phyloP scores from a whole-genome alignment of 495 filamentous ascomycete genomes.

The Trichocladium uniseriatum region DNA sequence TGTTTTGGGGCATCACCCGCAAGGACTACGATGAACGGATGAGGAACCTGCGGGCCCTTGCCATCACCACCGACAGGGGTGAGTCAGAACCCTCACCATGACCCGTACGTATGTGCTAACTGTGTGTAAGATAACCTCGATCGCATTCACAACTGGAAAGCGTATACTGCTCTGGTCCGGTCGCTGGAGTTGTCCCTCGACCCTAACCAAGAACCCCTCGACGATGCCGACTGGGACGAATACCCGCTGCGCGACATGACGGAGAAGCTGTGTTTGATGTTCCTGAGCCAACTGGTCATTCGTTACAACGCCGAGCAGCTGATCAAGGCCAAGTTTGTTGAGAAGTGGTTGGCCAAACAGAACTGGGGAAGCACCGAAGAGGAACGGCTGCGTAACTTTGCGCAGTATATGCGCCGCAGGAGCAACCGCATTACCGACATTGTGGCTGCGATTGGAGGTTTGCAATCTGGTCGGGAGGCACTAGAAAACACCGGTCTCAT shows the following conservation, averaged over 20 bases:
- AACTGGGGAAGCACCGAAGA: slow-evolving; percentile 41
- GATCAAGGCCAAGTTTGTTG: slow-evolving; percentile 42
- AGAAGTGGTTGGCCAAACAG: slow-evolving; percentile 48
- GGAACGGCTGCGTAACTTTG: slow-evolving; percentile 38
- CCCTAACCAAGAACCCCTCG: slow-evolving; percentile 39
- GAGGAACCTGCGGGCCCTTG: slow-evolving; percentile 39
- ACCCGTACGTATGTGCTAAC: not conserved
- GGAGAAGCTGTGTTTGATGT: slow-evolving; percentile 42
- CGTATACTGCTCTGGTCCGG: slow-evolving; percentile 44
- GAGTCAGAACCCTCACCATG: slow-evolving; percentile 3
- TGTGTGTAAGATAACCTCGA: slow-evolving; percentile 17
- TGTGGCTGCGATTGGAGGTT: slow-evolving; percentile 27
- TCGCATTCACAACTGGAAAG: slow-evolving; percentile 32
- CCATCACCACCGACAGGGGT: slow-evolving; percentile 26
- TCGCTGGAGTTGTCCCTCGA: slow-evolving; percentile 44
- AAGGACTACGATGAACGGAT: slow-evolving; percentile 43
- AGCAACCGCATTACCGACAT: slow-evolving; percentile 41
- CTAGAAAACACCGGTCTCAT: slow-evolving; percentile 34
- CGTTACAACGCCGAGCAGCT: slow-evolving; percentile 34
- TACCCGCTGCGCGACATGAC: slow-evolving; percentile 43
- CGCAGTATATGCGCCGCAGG: slow-evolving; percentile 31
- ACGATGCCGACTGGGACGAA: slow-evolving; percentile 42
- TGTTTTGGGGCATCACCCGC: slow-evolving; percentile 44
- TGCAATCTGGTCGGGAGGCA: slow-evolving; percentile 31
- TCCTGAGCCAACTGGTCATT: slow-evolving; percentile 36